phyloP scores from a whole-genome alignment of 371 early-diverging fungal genomes.

The Mucor indicus region DNA sequence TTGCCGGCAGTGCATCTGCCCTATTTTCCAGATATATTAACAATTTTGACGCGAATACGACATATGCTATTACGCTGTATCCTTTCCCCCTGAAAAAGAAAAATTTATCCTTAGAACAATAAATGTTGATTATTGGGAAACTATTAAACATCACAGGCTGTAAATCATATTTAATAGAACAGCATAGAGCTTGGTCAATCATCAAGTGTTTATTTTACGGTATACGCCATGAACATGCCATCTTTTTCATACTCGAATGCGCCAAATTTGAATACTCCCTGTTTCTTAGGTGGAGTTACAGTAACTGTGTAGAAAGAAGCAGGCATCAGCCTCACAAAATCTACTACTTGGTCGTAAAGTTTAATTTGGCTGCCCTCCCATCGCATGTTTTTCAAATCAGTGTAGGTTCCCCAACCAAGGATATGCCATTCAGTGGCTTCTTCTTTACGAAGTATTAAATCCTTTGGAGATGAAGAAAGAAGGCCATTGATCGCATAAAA shows the following conservation, averaged over 20 bases:
- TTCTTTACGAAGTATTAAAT: constrained; percentile 17
- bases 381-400: constrained; percentile 26
- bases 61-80: too few species aligned
- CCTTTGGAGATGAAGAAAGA: constrained; percentile 20
- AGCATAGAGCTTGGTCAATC: too few species aligned
- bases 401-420: constrained; percentile 40
- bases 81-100: too few species aligned
- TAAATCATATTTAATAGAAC: too few species aligned
- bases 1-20: too few species aligned
- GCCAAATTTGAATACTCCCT: constrained; percentile 8
- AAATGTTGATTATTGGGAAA: too few species aligned
- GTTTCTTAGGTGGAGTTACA: not conserved
- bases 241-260: not conserved
- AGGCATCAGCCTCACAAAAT: constrained; percentile 30
- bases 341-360: constrained; percentile 5
- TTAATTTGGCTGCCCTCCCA: constrained; percentile 27
- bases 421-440: constrained; percentile 30
- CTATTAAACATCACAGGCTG: too few species aligned
- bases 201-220: too few species aligned
- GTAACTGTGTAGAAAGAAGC: constrained; percentile 37
- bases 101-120: too few species aligned
- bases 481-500: constrained; percentile 39
- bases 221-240: constrained; percentile 10
- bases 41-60: too few species aligned
- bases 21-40: too few species aligned